phyloP scores from a whole-genome alignment of 2,329 filamentous ascomycete species.

The Huntiella abstrusa region DNA sequence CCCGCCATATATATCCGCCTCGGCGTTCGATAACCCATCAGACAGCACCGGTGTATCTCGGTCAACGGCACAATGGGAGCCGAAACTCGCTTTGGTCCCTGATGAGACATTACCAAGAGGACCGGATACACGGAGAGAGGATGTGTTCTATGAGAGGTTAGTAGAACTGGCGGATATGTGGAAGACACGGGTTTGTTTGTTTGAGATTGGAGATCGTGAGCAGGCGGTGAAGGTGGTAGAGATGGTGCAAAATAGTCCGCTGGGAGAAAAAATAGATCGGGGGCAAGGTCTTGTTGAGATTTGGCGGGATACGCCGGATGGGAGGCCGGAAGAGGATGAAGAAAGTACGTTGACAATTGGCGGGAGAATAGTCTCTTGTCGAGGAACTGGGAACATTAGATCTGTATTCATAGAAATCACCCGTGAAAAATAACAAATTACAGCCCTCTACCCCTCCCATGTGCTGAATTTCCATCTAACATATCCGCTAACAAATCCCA shows the following conservation, averaged over 20 bases:
- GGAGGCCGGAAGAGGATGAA: not conserved
- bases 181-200: constrained; percentile 35
- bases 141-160: constrained; percentile 50
- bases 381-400: constrained; percentile 9
- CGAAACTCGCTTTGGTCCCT: constrained; percentile 57
- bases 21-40: constrained; percentile 20
- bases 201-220: constrained; percentile 52
- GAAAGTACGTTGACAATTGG: not conserved
- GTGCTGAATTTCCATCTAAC: constrained; percentile 32
- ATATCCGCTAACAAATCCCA: constrained; percentile 74
- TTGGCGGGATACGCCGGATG: constrained; percentile 50
- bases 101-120: constrained; percentile 16
- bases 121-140: constrained; percentile 20
- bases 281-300: constrained; percentile 33
- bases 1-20: constrained; percentile 69
- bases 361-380: constrained; percentile 1
- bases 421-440: not conserved
- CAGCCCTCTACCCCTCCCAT: not conserved
- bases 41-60: constrained; percentile 31
- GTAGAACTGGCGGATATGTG: constrained; percentile 33
- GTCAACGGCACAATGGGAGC: constrained; percentile 70
- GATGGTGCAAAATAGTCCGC: constrained; percentile 13
- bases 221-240: constrained; percentile 45
- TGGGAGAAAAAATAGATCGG: not conserved
- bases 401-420: constrained; percentile 7